These are phyloP conservation scores for Pythium rhizo-oryzae DNA, from an alignment of 352 stramenopile species.

Conservation along the genomic window DNA sequence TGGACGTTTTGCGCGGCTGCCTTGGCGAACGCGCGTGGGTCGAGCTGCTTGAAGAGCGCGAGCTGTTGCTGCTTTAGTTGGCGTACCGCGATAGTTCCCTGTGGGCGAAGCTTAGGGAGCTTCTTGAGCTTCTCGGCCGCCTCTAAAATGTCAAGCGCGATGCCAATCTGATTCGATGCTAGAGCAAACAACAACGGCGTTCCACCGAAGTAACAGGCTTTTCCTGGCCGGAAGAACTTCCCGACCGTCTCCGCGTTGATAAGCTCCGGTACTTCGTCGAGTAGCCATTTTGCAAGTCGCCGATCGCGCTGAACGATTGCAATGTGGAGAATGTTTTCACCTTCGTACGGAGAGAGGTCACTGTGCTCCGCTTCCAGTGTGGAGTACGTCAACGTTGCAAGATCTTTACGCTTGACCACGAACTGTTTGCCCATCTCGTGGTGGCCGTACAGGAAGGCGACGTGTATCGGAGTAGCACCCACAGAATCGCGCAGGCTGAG, in stretches of 20 bases:
- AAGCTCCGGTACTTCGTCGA: slow-evolving; percentile 41
- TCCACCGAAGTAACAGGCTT: slow-evolving; percentile 66
- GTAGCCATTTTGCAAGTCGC: slow-evolving; percentile 43
- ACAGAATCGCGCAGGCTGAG: slow-evolving; percentile 52
- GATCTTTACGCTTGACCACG: slow-evolving; percentile 30
- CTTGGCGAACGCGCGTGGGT: slow-evolving; percentile 17
- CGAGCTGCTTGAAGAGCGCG: slow-evolving; percentile 18
- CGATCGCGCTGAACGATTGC: slow-evolving; percentile 57
- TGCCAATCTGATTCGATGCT: slow-evolving; percentile 55
- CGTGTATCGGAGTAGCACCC: slow-evolving; percentile 48
- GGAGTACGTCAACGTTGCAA: slow-evolving; percentile 46
- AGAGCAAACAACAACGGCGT: slow-evolving; percentile 60
- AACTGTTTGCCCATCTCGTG: slow-evolving; percentile 54
- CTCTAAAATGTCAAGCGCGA: slow-evolving; percentile 42
- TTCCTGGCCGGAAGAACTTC: slow-evolving; percentile 53
- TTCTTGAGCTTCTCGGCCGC: slow-evolving; percentile 32
- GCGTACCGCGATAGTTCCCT: not conserved
- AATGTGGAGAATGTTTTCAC: slow-evolving; percentile 70
- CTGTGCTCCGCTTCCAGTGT: slow-evolving; percentile 22
- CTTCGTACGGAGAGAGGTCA: slow-evolving; percentile 54
- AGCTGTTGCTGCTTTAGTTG: slow-evolving; percentile 16
- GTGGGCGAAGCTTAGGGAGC: not conserved
- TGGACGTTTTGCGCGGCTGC: slow-evolving; percentile 7
- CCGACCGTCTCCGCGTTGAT: slow-evolving; percentile 49
- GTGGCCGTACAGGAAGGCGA: slow-evolving; percentile 65